A percentile compares a stretch with the other conserved stretches of the same genome.
These are phyloP conservation scores for Saitozyma sp. DNA, from an alignment of 768 basidiomycete species.

Conservation along the genomic window DNA sequence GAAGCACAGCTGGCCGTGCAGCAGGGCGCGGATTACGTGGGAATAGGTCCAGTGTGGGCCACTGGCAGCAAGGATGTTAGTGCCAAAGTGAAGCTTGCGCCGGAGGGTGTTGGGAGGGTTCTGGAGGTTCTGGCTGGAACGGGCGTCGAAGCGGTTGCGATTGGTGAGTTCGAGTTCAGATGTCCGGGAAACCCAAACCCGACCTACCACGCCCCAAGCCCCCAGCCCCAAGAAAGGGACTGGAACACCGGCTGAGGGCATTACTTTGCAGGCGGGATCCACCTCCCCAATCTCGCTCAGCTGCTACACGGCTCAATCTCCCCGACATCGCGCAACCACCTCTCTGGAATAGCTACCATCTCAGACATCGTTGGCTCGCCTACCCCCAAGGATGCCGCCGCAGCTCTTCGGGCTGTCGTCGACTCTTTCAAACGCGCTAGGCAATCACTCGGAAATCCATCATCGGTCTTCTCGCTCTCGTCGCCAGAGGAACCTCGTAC, in stretches of 20 bases:
- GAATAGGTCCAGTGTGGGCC: conserved; percentile 79
- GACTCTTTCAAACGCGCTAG: conserved; percentile 38
- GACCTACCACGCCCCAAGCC: too few relatives aligned
- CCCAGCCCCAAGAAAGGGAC: too few relatives aligned
- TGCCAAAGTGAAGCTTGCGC: conserved; percentile 67
- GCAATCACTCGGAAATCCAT: conserved; percentile 50
- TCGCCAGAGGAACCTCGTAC: conserved; percentile 4
- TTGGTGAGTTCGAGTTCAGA: conserved; percentile 61
- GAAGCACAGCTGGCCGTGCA: conserved; percentile 66
- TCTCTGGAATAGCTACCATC: conserved; percentile 85
- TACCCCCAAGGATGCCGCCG: conserved; percentile 61
- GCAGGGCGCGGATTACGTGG: conserved; percentile 79
- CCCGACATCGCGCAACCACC: conserved; percentile 56
- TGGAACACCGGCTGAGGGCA: too few relatives aligned
- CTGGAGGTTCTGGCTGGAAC: conserved; percentile 67
- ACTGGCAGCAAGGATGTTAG: conserved; percentile 71
- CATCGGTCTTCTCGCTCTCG: conserved; percentile 50
- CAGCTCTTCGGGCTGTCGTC: conserved; percentile 27
- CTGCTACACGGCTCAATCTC: conserved; percentile 73
- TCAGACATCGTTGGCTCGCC: conserved; percentile 76
- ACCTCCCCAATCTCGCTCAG: conserved; percentile 70
- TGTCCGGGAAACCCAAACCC: neutral
- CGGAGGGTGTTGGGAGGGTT: conserved; percentile 68
- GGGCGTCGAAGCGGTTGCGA: conserved; percentile 71
- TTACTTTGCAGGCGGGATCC: conserved; percentile 73